phyloP scores from a whole-genome alignment of 1,284 basidiomycete species.

The Ceratorhiza oryzae-sativae region DNA sequence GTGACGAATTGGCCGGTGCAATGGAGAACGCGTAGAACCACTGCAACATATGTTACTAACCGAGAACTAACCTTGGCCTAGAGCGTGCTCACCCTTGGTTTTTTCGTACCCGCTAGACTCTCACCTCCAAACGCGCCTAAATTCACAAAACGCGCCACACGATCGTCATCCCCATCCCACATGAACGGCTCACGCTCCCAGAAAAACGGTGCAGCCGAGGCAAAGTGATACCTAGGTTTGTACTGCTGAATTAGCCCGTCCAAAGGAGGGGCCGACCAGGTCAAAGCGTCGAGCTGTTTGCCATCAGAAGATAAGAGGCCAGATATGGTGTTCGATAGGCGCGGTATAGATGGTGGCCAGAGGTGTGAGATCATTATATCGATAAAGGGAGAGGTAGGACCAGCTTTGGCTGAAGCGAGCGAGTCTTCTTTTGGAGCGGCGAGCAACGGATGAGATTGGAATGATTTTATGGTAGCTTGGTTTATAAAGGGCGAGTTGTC shows the following conservation, averaged over 20 bases:
- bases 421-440: constrained; percentile 50
- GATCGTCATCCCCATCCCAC: constrained; percentile 72
- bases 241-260: constrained; percentile 69
- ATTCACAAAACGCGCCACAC: constrained; percentile 80
- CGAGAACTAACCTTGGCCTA: not conserved
- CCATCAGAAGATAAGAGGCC: constrained; percentile 46
- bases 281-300: constrained; percentile 51
- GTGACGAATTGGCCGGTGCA: constrained; percentile 51
- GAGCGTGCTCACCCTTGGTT: constrained; percentile 71
- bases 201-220: constrained; percentile 71
- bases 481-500: constrained; percentile 45
- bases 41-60: constrained; percentile 50
- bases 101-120: constrained; percentile 65
- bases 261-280: constrained; percentile 64
- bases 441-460: constrained; percentile 37
- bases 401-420: constrained; percentile 70
- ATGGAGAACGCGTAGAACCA: constrained; percentile 83
- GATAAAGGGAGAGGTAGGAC: constrained; percentile 61
- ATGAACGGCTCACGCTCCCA: constrained; percentile 92
- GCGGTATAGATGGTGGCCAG: constrained; percentile 75
- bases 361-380: constrained; percentile 85
- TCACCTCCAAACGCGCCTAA: constrained; percentile 80
- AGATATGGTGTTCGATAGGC: constrained; percentile 64
- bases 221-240: constrained; percentile 82
- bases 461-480: constrained; percentile 40